phyloP scores from a whole-genome alignment of 2,329 filamentous ascomycete species.

The Diaporthe amygdali region DNA sequence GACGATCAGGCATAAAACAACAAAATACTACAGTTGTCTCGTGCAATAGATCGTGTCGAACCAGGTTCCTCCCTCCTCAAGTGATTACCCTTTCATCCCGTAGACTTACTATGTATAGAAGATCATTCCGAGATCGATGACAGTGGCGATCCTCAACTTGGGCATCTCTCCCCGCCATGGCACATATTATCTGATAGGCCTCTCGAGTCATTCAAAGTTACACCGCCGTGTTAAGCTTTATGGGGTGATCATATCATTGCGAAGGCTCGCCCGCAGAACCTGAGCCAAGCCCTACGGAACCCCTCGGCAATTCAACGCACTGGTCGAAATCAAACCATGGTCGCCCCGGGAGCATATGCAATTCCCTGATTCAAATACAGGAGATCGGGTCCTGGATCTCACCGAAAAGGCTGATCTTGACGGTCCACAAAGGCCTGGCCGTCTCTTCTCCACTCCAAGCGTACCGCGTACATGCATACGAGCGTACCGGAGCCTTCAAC shows the following conservation, averaged over 20 bases:
- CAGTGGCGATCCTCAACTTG: neutral
- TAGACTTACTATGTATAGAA: neutral
- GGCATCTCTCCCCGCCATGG: neutral
- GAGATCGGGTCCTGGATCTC: neutral
- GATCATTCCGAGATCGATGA: neutral
- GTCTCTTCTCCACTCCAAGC: neutral
- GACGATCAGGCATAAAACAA: neutral
- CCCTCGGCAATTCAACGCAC: neutral
- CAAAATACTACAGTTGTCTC: neutral
- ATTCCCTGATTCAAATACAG: neutral
- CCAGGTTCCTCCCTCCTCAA: neutral
- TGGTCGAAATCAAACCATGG: neutral
- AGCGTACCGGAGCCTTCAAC: neutral
- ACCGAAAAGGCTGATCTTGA: neutral
- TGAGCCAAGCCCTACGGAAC: neutral
- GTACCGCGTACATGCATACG: neutral
- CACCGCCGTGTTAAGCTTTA: neutral
- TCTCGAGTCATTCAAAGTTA: conserved; percentile 3
- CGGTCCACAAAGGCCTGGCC: neutral
- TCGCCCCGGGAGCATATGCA: neutral
- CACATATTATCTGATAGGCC: neutral
- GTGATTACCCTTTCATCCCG: neutral
- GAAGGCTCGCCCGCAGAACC: neutral
- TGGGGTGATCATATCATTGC: neutral
- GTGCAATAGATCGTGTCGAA: neutral